phyloP scores from a whole-genome alignment of 108 stramenopile genomes.

The Cyclotella atomus region DNA sequence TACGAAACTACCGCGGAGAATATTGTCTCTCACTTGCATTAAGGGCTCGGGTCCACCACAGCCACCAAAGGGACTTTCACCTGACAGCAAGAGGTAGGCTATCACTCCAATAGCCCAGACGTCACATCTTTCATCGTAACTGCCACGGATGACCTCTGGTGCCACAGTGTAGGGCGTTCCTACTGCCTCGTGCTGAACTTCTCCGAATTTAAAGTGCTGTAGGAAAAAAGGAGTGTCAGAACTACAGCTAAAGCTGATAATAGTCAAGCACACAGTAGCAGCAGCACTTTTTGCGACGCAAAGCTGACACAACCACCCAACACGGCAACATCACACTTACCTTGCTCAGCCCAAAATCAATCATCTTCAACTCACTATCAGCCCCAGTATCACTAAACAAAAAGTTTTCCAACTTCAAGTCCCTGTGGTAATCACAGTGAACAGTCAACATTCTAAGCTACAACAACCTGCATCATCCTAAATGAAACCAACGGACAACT shows the following conservation, averaged over 20 bases:
- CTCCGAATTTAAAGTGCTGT: constrained; percentile 72
- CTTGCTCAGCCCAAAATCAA: constrained; percentile 91
- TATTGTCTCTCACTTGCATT: constrained; percentile 59
- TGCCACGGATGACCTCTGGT: constrained; percentile 86
- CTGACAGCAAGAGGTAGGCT: constrained; percentile 82
- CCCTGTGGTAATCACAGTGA: too few relatives aligned
- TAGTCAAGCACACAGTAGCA: too few relatives aligned
- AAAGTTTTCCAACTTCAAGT: constrained; percentile 89
- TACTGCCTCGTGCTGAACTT: constrained; percentile 74
- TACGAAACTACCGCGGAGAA: constrained; percentile 50
- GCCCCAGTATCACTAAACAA: constrained; percentile 46
- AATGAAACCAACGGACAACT: too few relatives aligned
- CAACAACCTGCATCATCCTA: too few relatives aligned
- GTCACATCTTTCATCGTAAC: constrained; percentile 86
- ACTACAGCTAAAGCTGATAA: too few relatives aligned
- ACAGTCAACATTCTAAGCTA: too few relatives aligned
- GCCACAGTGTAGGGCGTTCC: constrained; percentile 91
- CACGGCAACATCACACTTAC: background rate
- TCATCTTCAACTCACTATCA: constrained; percentile 76
- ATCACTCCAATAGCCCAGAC: constrained; percentile 85
- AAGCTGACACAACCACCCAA: background rate
- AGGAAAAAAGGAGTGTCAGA: background rate
- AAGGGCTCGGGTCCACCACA: constrained; percentile 71
- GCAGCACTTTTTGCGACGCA: background rate
- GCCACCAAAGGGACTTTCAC: constrained; percentile 90